These are phyloP conservation scores for Cryptococcus sp. DNA, from an alignment of 1,284 basidiomycete genomes.

Conservation along the genomic window DNA sequence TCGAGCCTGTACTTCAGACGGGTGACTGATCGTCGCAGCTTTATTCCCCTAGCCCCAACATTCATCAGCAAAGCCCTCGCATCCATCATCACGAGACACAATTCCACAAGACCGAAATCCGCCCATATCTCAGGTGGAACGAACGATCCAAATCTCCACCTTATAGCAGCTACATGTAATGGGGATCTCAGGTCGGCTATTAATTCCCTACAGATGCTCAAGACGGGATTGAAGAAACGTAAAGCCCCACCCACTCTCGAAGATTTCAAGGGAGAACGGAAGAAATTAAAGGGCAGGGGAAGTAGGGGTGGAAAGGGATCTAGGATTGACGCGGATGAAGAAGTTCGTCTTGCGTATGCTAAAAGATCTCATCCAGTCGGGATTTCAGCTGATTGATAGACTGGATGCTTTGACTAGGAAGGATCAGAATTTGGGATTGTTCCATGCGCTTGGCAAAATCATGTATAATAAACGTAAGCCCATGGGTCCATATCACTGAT, in stretches of 20 bases:
- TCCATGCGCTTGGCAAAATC: slow-evolving; percentile 89
- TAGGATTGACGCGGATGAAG: slow-evolving; percentile 42
- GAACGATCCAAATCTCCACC: slow-evolving; percentile 58
- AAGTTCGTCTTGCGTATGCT: slow-evolving; percentile 45
- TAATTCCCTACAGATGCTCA: slow-evolving; percentile 81
- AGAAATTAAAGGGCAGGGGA: slow-evolving; percentile 13
- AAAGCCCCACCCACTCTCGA: not conserved
- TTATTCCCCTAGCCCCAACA: slow-evolving; percentile 86
- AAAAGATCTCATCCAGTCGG: not conserved
- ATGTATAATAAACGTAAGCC: slow-evolving; percentile 87
- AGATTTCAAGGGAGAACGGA: slow-evolving; percentile 10
- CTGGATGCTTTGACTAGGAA: slow-evolving; percentile 70
- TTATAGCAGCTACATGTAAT: slow-evolving; percentile 70
- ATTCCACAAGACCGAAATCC: too few relatives aligned
- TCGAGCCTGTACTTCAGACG: slow-evolving; percentile 55
- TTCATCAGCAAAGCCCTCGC: slow-evolving; percentile 75
- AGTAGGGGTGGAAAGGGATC: slow-evolving; percentile 42
- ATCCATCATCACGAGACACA: slow-evolving; percentile 51
- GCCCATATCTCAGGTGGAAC: slow-evolving; percentile 33
- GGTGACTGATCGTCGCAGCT: slow-evolving; percentile 53
- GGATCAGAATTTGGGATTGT: slow-evolving; percentile 81
- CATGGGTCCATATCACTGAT: not conserved
- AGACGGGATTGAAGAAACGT: slow-evolving; percentile 11
- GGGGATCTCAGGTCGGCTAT: slow-evolving; percentile 91
- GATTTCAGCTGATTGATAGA: slow-evolving; percentile 17